Base-by-base conservation (phyloP, 768 basidiomycete species). In the Chlorophyllum brunneum region DNA sequence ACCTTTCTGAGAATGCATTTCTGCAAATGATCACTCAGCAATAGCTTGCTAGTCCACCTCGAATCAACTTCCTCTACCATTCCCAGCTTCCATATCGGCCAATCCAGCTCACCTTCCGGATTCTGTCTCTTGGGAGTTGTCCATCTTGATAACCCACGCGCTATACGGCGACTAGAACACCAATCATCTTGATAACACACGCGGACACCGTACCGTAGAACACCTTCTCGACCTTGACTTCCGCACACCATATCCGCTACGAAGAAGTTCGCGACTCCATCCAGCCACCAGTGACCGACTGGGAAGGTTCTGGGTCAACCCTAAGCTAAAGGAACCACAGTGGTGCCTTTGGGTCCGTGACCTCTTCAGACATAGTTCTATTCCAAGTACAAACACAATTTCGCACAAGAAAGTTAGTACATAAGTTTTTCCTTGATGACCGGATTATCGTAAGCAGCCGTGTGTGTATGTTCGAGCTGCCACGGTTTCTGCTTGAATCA, bases 31-130 rank as follows among this genome's bases (percentile, higher is more conserved):
- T 31, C 9, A 3, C 38, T 4, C 9, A 13, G 5, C 48, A 31
- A 20, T 9, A 10, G 22, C 2, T 22, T n/a, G 29, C 48, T 38
- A n/a, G n/a, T n/a, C n/a, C n/a, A n/a, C n/a, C n/a, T n/a, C n/a
- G n/a, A n/a, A n/a, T 39, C 29, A 36, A 30, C 27, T 26, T 39
- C 38, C 13, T 27, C 18, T 30, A 39, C n/a, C n/a, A n/a, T n/a
- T n/a, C n/a, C n/a, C n/a, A n/a, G 5, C 27, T 37, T 27, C 8
- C 37, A 18, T 20, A 24, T 43, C 42, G 26, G 27, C 26, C 44
- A 53, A 20, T 40, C 43, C 51, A 46, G 51, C 30, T 53, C 51
- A 46, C 43, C 46, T 46, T 53, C 51, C 43, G 37, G 26, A 46
- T 53, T 10, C 36, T 37, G 34, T 37, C 10, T 44, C n/a, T 51